Base-by-base conservation (phyloP, 345 rosid genomes). In the Eucalyptus marginata region DNA sequence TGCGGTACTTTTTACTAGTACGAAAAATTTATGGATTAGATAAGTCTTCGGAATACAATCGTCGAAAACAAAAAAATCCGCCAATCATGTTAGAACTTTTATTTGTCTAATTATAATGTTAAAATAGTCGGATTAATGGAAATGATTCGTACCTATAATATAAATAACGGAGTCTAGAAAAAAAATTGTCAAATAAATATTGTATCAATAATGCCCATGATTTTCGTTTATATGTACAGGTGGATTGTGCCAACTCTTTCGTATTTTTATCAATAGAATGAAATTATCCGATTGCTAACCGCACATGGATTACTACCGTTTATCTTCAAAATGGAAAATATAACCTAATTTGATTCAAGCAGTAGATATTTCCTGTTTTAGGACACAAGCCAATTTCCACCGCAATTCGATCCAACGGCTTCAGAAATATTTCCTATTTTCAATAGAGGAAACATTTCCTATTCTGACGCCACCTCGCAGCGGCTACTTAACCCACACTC, bases 21-120 rank as follows among this genome's bases (percentile, higher is more conserved):
- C 1, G 2, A 33, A 5, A 9, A 0, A 33, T 33, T 68, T 68
- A 2, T 5, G 7, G 4, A 68, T 68, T 0, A 33, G 7, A 43
- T 43, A 22, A 14, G 29, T 56, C 29, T 56, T 24, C 13, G 10
- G 27, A 14, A 66, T 66, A 66, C 5, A n/a, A n/a, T 3, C 7
- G 9, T 66, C 76, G 7, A n/a, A 10, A 66, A 15, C 24, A 52
- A 18, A 52, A 52, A 18, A 52, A 52, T 52, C 56, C 56, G 10
- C 9, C 62, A 56, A 56, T 56, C 6, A 56, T 56, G 10, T 56
- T 22, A 56, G 1, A 56, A 24, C 0, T 56, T 56, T 56, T 10
- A 24, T 56, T 9, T 9, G 17, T 31, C 18, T 7, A 20, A 33
- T 33, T 33, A 18, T 68, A 9, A 68, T 18, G 9, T 1, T 36